Percentiles rank a stretch among this genome's conserved stretches.
Evolutionary conservation across 176 grass and related monocot species (phyloP).

Genomic region (Puya raimondii): DNA sequence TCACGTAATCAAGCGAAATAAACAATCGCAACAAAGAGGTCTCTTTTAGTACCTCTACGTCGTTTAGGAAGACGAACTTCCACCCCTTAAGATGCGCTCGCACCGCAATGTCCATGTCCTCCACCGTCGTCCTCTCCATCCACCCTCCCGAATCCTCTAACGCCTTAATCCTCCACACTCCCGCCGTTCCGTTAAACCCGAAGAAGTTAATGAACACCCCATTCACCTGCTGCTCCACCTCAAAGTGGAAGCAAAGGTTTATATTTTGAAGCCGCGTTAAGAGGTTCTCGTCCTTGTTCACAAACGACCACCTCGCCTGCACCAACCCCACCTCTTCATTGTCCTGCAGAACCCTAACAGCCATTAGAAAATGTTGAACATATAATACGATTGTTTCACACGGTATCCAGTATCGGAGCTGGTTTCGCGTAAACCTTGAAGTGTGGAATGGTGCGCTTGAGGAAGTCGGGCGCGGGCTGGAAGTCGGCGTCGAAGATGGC

Average conservation of each 20-base stretch:
- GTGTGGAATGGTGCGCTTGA: slow-evolving; percentile 78
- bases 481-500: slow-evolving; percentile 98
- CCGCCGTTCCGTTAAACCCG: slow-evolving; percentile 93
- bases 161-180: slow-evolving; percentile 90
- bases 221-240: slow-evolving; percentile 98
- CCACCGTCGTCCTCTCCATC: slow-evolving; percentile 94
- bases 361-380: background rate
- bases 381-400: too few species aligned
- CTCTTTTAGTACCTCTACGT: slow-evolving; percentile 58
- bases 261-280: slow-evolving; percentile 88
- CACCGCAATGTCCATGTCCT: slow-evolving; percentile 99
- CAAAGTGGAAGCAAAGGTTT: slow-evolving; percentile 98
- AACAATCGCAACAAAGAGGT: background rate
- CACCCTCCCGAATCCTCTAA: slow-evolving; percentile 86
- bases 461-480: slow-evolving; percentile 82
- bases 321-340: slow-evolving; percentile 85
- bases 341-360: slow-evolving; percentile 34
- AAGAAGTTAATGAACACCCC: slow-evolving; percentile 87
- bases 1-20: background rate
- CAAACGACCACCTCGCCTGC: slow-evolving; percentile 97
- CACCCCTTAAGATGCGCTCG: slow-evolving; percentile 84
- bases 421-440: slow-evolving; percentile 55
- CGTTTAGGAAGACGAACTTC: slow-evolving; percentile 94
- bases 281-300: slow-evolving; percentile 92
- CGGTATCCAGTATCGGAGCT: too few species aligned